phyloP scores from a whole-genome alignment of 345 rosid species.

The Clarkia xantiana region DNA sequence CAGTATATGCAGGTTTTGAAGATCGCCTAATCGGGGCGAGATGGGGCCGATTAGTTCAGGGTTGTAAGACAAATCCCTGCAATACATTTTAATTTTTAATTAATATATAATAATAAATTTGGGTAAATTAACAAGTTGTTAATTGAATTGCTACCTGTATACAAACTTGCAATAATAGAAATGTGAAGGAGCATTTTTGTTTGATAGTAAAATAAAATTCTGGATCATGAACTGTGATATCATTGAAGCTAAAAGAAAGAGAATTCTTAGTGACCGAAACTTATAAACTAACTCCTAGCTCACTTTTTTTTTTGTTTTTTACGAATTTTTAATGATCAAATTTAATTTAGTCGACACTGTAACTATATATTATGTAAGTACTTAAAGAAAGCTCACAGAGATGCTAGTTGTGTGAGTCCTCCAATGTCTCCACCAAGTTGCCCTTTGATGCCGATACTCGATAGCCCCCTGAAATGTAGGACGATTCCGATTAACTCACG shows the following conservation, averaged over 20 bases:
- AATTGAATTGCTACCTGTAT: not conserved
- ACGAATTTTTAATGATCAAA: not conserved
- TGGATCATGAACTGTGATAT: too few relatives aligned
- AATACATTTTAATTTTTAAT: constrained; percentile 3
- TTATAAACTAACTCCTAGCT: too few relatives aligned
- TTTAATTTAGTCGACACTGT: not conserved
- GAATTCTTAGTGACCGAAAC: too few relatives aligned
- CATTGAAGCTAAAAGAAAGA: too few relatives aligned
- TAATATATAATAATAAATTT: not conserved
- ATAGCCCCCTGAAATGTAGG: constrained; percentile 39
- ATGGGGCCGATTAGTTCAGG: constrained; percentile 59
- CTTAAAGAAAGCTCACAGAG: constrained; percentile 46
- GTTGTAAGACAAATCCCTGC: constrained; percentile 81
- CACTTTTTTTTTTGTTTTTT: too few relatives aligned
- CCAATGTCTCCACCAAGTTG: constrained; percentile 77
- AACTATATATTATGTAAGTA: not conserved
- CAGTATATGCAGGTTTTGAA: constrained; percentile 21
- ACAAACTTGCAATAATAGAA: not conserved
- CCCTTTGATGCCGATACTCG: constrained; percentile 72
- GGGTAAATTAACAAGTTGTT: not conserved
- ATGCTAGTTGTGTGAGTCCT: constrained; percentile 53
- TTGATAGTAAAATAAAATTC: too few relatives aligned
- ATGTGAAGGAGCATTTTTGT: too few relatives aligned
- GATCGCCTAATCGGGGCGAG: constrained; percentile 63
- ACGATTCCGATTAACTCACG: not conserved